Evolutionary conservation across 306 rosid genomes (phyloP).

Genomic region (Cicer arietinum): DNA sequence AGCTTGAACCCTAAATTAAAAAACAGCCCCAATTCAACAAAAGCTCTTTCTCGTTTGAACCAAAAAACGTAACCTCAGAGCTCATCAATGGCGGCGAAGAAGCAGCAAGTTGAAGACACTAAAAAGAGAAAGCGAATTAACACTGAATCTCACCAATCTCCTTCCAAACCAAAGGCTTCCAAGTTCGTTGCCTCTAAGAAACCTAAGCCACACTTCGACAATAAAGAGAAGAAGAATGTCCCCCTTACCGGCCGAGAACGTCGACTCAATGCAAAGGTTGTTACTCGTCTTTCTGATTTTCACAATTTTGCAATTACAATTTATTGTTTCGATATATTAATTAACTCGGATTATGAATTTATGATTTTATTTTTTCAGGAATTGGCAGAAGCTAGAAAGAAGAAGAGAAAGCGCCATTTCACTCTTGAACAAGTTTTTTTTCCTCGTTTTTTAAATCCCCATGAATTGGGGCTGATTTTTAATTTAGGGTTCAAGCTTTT

Average conservation of each 20-base stretch:
- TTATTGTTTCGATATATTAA: slow-evolving; percentile 16
- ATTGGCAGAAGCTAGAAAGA: slow-evolving; percentile 83
- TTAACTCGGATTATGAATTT: neutral
- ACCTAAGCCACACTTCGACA: slow-evolving; percentile 38
- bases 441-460: neutral
- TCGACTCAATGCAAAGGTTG: slow-evolving; percentile 77
- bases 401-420: slow-evolving; percentile 82
- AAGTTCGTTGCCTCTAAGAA: slow-evolving; percentile 56
- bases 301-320: neutral
- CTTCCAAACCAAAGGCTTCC: slow-evolving; percentile 61
- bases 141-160: slow-evolving; percentile 43
- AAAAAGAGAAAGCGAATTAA: slow-evolving; percentile 69
- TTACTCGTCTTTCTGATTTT: neutral
- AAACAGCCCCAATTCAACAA: no score
- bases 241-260: slow-evolving; percentile 69
- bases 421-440: slow-evolving; percentile 74
- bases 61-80: neutral
- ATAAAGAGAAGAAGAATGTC: slow-evolving; percentile 48
- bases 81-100: slow-evolving; percentile 74
- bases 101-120: slow-evolving; percentile 39
- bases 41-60: neutral
- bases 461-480: no score
- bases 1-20: no score
- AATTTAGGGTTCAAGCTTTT: no score
- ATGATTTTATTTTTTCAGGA: slow-evolving; percentile 60